Conservation (phyloP, 306 rosid species). For the Vicia villosa region DNA sequence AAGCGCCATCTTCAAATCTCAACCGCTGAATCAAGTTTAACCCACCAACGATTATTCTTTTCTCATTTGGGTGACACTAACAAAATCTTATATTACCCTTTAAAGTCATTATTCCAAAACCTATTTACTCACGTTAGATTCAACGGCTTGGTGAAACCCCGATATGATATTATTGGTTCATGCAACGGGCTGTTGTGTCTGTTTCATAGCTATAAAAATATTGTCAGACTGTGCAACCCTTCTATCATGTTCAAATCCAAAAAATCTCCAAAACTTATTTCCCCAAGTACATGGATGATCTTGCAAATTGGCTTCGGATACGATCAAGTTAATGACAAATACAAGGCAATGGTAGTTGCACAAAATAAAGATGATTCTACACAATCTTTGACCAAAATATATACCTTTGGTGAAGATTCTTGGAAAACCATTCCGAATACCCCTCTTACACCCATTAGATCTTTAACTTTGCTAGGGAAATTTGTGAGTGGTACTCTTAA, state of each 20-base stretch:
- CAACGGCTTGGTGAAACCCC: too few relatives aligned
- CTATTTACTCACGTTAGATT: too few relatives aligned
- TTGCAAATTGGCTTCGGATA: not conserved
- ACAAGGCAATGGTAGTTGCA: too few relatives aligned
- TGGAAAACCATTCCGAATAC: not conserved
- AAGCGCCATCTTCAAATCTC: conserved; percentile 22
- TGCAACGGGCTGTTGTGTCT: conserved; percentile 35
- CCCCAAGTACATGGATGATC: too few relatives aligned
- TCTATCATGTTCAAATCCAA: not conserved
- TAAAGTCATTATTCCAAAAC: not conserved
- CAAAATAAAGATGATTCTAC: too few relatives aligned
- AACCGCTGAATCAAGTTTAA: not conserved
- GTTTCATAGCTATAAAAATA: not conserved
- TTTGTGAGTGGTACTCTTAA: conserved; percentile 31
- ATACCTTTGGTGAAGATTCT: too few relatives aligned
- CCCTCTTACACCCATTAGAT: too few relatives aligned
- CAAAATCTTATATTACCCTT: not conserved
- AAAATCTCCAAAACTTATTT: not conserved
- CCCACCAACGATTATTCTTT: conserved; percentile 4
- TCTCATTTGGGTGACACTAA: not conserved
- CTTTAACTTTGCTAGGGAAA: too few relatives aligned
- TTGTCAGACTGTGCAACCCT: conserved; percentile 34
- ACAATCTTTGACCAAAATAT: too few relatives aligned
- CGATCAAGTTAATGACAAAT: too few relatives aligned
- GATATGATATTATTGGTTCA: too few relatives aligned